Evolutionary conservation across 352 stramenopile genomes (phyloP), one percentile per base, ranked within the genome.

Genomic region (Phytophthora constricta): DNA sequence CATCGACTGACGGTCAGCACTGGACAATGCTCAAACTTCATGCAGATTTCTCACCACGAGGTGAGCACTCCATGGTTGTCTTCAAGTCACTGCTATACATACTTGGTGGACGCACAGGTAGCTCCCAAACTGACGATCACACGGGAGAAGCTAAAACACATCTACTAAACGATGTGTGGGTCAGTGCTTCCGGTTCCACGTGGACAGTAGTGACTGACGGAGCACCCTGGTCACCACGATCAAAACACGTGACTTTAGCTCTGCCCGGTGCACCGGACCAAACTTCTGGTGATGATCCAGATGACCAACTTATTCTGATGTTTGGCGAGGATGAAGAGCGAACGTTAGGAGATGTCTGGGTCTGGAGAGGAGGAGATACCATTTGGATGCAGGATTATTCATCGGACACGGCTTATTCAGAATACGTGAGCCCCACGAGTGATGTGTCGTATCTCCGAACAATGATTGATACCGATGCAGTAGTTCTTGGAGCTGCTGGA

Each of bases 121-220:
- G 54, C 39, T 73, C 55, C 28, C 43, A 76, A 19, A 49, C 74
- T 0, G 27, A 70, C 2, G 69, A 66, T 16, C 50, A 49, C 5
- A 63, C 58, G 14, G 59, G 68, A 20, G 47, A 74, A 28, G 41
- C 22, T 9, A 45, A 66, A 23, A 68, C 67, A 13, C 20, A 58
- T 31, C 63, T 93, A 48, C 58, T 89, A 16, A 93, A 96, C 25
- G 87, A 96, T 33, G 49, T 94, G 4, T 95, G 86, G 82, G 49
- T 72, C 1, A 90, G 84, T 59, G 31, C 69, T 9, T 68, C 87
- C 25, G 87, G 84, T 9, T 66, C 70, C 5, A 62, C 58, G 0
- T 95, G 87, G 86, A 68, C 49, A 4, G 28, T 58, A 41, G 68
- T 80, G 10, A 77, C 50, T 0, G 22, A 46, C 3, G 14, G 37